Evolutionary conservation across 1,284 basidiomycete species (phyloP), one percentile per base, ranked within the genome.

Genomic region (Cutaneotrichosporon dermatis): DNA sequence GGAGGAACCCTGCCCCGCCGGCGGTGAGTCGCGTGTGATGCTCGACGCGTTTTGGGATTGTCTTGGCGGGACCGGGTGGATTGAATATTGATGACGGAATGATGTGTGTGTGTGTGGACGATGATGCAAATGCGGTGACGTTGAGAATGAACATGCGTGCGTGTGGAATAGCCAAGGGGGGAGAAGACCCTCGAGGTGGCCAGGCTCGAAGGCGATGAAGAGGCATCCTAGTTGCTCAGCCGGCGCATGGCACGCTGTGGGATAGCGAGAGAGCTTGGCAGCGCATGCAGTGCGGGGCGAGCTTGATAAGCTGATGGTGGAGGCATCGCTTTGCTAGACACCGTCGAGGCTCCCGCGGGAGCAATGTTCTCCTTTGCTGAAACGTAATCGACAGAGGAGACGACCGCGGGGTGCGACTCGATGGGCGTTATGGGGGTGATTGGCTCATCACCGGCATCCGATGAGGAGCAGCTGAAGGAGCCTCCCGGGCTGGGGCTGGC

Each of bases 381-480:
- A 39, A 68, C 62, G n/a, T 64, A 64, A 55, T 59, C 55, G 55
- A 33, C 37, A 33, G 15, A 13, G 55, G 43, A 50, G 41, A 54
- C n/a, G 10, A 63, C 61, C 56, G 71, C 70, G 4, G 73, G 65
- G 51, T 71, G 68, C 39, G 66, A 60, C 60, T 73, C 66, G 41
- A 73, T 63, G 39, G 77, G 76, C 7, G 77, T 78, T 67, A 76
- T 73, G 10, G 77, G 77, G 8, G 75, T 78, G 37, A 75, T 64
- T 35, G 76, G 76, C 49, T 78, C 76, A 58, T 78, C 76, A 41
- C 76, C 76, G 7, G 74, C 74, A 56, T 79, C 76, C 13, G 74
- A 76, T 0, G 76, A 76, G 1, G 75, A 66, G 56, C 75, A 74
- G 37, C 72, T 74, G 56, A 68, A 68, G 33, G 67, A 72, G 39